Evolutionary conservation across 441 rosid species (phyloP), one percentile per base, ranked within the genome.

Genomic region (Breynia disticha): DNA sequence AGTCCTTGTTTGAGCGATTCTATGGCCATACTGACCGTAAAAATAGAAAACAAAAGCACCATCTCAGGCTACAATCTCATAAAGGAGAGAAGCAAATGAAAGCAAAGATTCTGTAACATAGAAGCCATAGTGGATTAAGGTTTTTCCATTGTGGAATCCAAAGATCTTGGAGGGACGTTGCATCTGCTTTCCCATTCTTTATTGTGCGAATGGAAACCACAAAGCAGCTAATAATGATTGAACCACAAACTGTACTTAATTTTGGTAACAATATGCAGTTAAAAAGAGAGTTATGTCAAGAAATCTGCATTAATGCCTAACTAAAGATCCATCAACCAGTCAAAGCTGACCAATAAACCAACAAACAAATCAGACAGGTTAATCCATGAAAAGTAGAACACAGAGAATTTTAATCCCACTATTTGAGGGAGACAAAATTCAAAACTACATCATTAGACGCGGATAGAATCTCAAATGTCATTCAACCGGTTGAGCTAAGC

Each of bases 61-160:
- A 10, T 65, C 76, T 0, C 43, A 20, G 47, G 66, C 55, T 12
- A 70, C 52, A 19, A 32, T 37, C 32, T 59, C 47, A 38, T 54
- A 56, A 1, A 62, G 64, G 19, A 62, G 57, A 22, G 54, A 65
- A 35, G 64, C 66, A 67, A 47, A 73, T 0, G 43, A 73, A 67
- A 49, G 75, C 75, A 2, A 67, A 53, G 60, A 59, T 65, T 67
- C 83, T 63, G 55, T 51, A 65, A 42, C 54, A 37, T 50, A 69
- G 67, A 48, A 74, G 79, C 77, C 75, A 71, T 37, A 58, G 50
- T 37, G 79, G 75, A 18, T 55, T 56, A 32, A 78, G 56, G 45
- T 37, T 67, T 75, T 68, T 75, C 72, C 80, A 78, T 14, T 42
- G 57, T 7, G 78, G 28, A 39, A 46, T 72, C 76, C 80, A 70